These are phyloP conservation scores for Paecilomyces formosus DNA, from an alignment of 2,329 filamentous ascomycete species.

Conservation along the genomic window DNA sequence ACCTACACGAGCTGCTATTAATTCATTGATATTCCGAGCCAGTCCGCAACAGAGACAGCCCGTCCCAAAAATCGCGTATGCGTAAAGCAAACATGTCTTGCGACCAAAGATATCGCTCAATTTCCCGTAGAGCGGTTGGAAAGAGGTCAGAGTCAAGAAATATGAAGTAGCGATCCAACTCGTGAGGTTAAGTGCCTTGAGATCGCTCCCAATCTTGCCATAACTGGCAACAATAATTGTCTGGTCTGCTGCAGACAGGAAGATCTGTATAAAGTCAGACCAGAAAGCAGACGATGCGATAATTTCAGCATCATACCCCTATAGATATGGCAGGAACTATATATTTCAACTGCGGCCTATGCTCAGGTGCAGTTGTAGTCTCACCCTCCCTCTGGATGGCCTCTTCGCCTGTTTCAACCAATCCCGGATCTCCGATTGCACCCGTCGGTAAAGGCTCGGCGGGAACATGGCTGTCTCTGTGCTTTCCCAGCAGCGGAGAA, in stretches of 20 bases:
- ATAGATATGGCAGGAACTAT: conserved; percentile 56
- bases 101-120: conserved; percentile 65
- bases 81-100: conserved; percentile 57
- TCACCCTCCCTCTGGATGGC: conserved; percentile 19
- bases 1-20: conserved; percentile 59
- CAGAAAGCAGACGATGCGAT: neutral
- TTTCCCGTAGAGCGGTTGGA: conserved; percentile 68
- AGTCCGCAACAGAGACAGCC: conserved; percentile 58
- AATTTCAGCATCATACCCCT: conserved; percentile 42
- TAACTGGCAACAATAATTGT: conserved; percentile 74
- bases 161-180: conserved; percentile 68
- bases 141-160: conserved; percentile 66
- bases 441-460: conserved; percentile 13
- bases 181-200: conserved; percentile 65
- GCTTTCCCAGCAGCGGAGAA: conserved; percentile 38
- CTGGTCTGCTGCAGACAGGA: conserved; percentile 66
- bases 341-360: conserved; percentile 45
- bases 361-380: conserved; percentile 41
- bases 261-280: conserved; percentile 45
- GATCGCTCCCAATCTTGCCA: conserved; percentile 66
- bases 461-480: conserved; percentile 13
- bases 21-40: conserved; percentile 54
- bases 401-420: conserved; percentile 6
- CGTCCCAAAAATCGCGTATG: conserved; percentile 57
- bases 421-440: conserved; percentile 17